phyloP scores from a whole-genome alignment of 2,329 filamentous ascomycete species.

The Fusarium acutatum region DNA sequence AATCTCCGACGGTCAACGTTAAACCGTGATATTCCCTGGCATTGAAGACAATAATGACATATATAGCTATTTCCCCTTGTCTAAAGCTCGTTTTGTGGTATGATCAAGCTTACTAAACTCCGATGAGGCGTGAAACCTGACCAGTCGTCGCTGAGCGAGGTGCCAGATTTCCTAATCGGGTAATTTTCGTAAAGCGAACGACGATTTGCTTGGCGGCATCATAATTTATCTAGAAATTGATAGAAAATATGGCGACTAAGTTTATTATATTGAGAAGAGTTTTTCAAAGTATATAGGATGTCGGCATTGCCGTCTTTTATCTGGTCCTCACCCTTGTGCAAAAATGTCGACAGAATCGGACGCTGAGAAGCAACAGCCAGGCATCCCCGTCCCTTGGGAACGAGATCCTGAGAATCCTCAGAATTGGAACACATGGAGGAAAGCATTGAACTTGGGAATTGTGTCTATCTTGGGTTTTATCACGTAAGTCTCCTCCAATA shows the following conservation, averaged over 20 bases:
- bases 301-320: background rate
- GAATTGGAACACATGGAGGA: background rate
- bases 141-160: background rate
- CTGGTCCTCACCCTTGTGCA: background rate
- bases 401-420: background rate
- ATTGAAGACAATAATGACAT: background rate
- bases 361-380: background rate
- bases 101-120: background rate
- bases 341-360: background rate
- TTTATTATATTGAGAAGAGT: background rate
- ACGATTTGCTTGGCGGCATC: background rate
- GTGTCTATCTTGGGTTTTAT: background rate
- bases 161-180: background rate
- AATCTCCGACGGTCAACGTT: background rate
- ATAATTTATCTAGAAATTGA: background rate
- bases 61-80: accelerated
- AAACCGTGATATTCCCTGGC: background rate
- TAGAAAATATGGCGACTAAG: accelerated
- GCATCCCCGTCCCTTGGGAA: background rate
- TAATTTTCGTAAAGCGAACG: background rate
- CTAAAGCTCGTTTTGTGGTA: too few species aligned
- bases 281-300: accelerated
- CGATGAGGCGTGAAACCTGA: background rate
- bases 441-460: background rate
- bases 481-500: background rate